Conservation (phyloP, 164 flowering plant genomes). For the Kingdonia uniflora region DNA sequence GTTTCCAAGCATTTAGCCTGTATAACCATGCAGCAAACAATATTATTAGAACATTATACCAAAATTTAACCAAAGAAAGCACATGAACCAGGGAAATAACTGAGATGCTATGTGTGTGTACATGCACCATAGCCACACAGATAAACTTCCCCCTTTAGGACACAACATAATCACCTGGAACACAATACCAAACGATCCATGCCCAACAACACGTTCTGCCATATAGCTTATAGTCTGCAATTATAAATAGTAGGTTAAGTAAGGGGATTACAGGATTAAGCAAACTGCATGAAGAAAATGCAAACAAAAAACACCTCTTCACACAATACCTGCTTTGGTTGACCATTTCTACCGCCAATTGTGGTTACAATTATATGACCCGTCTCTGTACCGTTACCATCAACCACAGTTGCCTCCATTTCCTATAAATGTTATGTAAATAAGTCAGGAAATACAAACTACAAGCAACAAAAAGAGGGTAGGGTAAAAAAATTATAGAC, state of each 20-base stretch:
- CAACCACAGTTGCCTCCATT: constrained; percentile 48
- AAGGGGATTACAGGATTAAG: too few species aligned
- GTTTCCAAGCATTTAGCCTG: constrained; percentile 82
- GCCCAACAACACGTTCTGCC: constrained; percentile 17
- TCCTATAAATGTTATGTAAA: constrained; percentile 22
- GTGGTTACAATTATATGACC: constrained; percentile 73
- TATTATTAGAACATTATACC: too few species aligned
- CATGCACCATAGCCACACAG: too few species aligned
- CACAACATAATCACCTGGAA: constrained; percentile 38
- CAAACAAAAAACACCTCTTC: too few species aligned
- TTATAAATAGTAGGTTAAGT: not conserved
- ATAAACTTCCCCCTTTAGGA: too few species aligned
- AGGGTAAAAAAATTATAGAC: not conserved
- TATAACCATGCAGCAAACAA: not conserved
- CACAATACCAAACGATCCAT: constrained; percentile 74
- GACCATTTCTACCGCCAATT: constrained; percentile 61
- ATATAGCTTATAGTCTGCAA: constrained; percentile 14
- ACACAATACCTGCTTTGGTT: constrained; percentile 42
- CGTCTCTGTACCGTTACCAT: constrained; percentile 61
- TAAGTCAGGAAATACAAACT: not conserved
- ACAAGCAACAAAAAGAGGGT: not conserved
- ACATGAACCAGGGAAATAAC: too few species aligned
- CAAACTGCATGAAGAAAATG: too few species aligned
- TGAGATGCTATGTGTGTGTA: too few species aligned
- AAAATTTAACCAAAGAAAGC: too few species aligned